Conservation (phyloP, 2,329 filamentous ascomycete genomes). For the Metarhizium guizhouense region DNA sequence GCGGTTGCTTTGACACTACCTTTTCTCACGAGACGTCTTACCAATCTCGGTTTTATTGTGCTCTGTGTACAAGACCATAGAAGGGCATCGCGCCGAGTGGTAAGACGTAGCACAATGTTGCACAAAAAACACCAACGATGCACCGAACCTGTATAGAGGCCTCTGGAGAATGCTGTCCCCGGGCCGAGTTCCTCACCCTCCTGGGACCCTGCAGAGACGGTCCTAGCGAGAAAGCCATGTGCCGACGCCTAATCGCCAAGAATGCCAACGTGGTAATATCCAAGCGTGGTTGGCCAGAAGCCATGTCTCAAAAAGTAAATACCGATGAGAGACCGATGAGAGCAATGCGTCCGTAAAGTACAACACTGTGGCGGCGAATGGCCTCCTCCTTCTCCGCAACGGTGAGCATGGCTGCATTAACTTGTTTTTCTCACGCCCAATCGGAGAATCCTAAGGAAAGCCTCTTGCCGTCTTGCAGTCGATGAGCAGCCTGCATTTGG, state of each 20-base stretch:
- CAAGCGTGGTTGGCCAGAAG: neutral
- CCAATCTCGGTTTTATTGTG: neutral
- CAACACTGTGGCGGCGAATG: slow-evolving; percentile 4
- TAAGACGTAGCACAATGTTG: neutral
- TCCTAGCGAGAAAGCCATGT: neutral
- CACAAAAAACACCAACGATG: neutral
- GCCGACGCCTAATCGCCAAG: neutral
- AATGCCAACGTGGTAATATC: neutral
- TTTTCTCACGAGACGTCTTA: neutral
- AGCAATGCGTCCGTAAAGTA: slow-evolving; percentile 1
- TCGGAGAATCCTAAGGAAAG: neutral
- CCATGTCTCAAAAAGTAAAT: slow-evolving; percentile 9
- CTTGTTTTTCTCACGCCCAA: slow-evolving; percentile 1
- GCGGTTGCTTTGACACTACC: neutral
- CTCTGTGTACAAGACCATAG: neutral
- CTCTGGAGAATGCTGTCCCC: neutral
- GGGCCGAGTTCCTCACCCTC: neutral
- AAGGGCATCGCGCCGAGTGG: neutral
- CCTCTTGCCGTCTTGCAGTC: neutral
- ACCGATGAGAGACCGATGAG: slow-evolving; percentile 1
- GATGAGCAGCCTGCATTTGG: slow-evolving; percentile 1
- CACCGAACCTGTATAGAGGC: neutral
- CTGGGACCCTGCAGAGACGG: neutral
- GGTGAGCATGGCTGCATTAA: slow-evolving; percentile 1
- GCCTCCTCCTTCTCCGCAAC: slow-evolving; percentile 5